Evolutionary conservation across 176 grass and related monocot species (phyloP).

Genomic region (Puccinellia tenuiflora): DNA sequence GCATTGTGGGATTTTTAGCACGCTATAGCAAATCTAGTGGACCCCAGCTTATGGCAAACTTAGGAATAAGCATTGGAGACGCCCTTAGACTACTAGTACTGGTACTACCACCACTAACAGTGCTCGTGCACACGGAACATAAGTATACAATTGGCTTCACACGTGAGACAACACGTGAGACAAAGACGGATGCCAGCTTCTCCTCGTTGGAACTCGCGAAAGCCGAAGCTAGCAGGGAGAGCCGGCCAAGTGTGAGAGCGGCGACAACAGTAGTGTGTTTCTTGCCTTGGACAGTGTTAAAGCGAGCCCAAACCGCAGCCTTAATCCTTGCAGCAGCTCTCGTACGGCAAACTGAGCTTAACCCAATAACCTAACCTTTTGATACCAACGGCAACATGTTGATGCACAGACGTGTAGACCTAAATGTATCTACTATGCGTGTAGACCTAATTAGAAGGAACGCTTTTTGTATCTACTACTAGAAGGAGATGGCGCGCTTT

Average conservation of each 20-base stretch:
- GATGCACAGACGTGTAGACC: too few species aligned
- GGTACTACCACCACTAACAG: background rate
- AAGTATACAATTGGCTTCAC: slow-evolving; percentile 4
- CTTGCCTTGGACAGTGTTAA: slow-evolving; percentile 33
- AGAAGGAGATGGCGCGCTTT: too few species aligned
- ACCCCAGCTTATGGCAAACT: too few species aligned
- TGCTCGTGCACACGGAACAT: background rate
- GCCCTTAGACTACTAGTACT: too few species aligned
- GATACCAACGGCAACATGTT: background rate
- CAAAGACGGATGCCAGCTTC: slow-evolving; percentile 31
- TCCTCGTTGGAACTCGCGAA: slow-evolving; percentile 41
- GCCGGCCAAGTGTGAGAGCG: background rate
- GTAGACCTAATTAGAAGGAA: too few species aligned
- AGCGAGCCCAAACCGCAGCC: slow-evolving; percentile 20
- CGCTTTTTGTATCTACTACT: too few species aligned
- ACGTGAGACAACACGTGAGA: too few species aligned
- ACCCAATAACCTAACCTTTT: background rate
- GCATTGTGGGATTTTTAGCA: too few species aligned
- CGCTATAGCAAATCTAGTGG: too few species aligned
- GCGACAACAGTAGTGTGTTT: background rate
- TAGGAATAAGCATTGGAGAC: too few species aligned
- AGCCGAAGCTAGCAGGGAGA: slow-evolving; percentile 17
- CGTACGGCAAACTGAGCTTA: background rate
- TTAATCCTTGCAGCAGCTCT: slow-evolving; percentile 2
- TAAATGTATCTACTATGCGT: too few species aligned